Conservation (phyloP, 73 alveolate species). For the Stentor coeruleus region DNA sequence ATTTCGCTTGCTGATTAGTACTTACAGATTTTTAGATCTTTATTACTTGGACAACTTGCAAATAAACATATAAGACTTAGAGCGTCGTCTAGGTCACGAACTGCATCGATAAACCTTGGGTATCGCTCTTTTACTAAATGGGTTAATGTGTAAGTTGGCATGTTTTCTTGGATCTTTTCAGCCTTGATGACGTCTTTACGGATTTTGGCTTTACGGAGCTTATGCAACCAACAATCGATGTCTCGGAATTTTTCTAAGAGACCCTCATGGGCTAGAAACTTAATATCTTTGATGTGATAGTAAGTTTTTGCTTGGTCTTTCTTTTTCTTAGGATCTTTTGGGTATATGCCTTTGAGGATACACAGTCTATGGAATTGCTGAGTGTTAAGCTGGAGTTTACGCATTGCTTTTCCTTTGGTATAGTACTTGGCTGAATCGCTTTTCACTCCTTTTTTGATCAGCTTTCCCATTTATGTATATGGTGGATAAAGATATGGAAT, state of each 20-base stretch:
- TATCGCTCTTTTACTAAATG: constrained; percentile 98
- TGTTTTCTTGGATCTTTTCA: constrained; percentile 59
- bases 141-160: constrained; percentile 86
- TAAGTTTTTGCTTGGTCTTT: constrained; percentile 96
- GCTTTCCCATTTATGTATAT: constrained; percentile 64
- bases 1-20: constrained; percentile 50
- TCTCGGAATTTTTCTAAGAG: constrained; percentile 68
- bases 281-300: constrained; percentile 93
- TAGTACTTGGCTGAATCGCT: constrained; percentile 75
- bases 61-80: constrained; percentile 91
- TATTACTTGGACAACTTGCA: constrained; percentile 89
- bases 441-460: constrained; percentile 62
- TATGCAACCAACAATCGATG: constrained; percentile 69
- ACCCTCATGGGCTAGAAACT: constrained; percentile 81
- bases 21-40: constrained; percentile 46
- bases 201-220: constrained; percentile 57
- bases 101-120: constrained; percentile 98
- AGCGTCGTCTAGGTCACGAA: constrained; percentile 98
- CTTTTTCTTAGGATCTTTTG: constrained; percentile 98
- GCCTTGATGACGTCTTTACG: constrained; percentile 63
- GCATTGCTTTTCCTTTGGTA: constrained; percentile 90
- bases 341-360: constrained; percentile 97
- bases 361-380: constrained; percentile 92
- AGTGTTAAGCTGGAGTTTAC: constrained; percentile 77
- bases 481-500: neutral